phyloP scores from a whole-genome alignment of 176 grass and related monocot species.

The Thinopyrum elongatum region DNA sequence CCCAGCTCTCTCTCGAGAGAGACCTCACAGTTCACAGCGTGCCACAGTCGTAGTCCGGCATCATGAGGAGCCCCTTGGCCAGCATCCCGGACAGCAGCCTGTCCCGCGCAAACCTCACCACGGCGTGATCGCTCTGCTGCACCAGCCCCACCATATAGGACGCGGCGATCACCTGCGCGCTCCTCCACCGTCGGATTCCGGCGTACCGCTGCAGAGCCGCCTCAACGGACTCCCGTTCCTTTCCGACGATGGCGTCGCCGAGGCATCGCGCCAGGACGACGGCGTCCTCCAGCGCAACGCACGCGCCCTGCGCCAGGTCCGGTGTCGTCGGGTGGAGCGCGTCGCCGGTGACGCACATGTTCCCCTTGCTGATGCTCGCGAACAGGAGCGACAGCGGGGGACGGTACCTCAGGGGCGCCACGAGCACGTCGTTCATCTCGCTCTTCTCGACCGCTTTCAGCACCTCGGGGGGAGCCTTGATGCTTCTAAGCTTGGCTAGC shows the following conservation, averaged over 20 bases:
- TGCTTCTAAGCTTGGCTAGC: background rate
- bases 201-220: background rate
- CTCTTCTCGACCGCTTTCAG: background rate
- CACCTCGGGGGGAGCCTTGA: background rate
- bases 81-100: background rate
- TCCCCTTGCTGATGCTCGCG: background rate
- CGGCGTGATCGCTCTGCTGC: slow-evolving; percentile 13
- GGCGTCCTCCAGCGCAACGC: background rate
- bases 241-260: background rate
- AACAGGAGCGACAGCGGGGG: background rate
- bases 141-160: background rate
- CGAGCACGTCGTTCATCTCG: background rate
- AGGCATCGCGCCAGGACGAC: slow-evolving; percentile 7
- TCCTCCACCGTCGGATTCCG: background rate
- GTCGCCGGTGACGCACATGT: slow-evolving; percentile 1
- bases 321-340: slow-evolving; percentile 4
- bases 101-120: background rate
- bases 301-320: background rate
- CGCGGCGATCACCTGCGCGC: background rate
- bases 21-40: background rate
- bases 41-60: slow-evolving; percentile 16
- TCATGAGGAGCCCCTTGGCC: background rate
- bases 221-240: background rate
- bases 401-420: background rate
- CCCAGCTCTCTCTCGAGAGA: no score